Conservation (phyloP, 768 basidiomycete genomes). For the Rhizopogon sp. region DNA sequence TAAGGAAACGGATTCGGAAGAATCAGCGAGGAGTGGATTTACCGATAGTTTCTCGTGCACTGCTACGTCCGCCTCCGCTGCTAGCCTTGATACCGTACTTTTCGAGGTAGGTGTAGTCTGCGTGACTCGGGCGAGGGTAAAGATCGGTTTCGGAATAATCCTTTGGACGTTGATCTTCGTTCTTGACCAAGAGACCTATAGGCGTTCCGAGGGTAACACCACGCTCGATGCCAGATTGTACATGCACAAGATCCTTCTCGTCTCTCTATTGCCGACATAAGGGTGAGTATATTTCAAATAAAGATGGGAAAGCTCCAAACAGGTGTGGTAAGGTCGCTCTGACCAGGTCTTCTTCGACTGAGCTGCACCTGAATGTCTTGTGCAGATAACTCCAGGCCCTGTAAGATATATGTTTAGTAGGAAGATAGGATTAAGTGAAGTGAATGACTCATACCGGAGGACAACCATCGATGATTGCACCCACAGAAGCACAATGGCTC, state of each 20-base stretch:
- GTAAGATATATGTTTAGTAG: constrained; percentile 5
- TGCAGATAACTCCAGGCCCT: constrained; percentile 81
- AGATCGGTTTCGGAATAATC: constrained; percentile 98
- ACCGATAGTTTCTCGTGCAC: constrained; percentile 97
- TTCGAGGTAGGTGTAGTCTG: constrained; percentile 95
- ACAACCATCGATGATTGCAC: constrained; percentile 95
- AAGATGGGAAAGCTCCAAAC: constrained; percentile 39
- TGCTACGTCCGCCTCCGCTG: constrained; percentile 92
- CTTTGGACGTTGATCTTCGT: constrained; percentile 97
- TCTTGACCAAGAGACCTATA: constrained; percentile 92
- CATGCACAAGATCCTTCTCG: constrained; percentile 89
- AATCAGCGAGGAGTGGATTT: constrained; percentile 6
- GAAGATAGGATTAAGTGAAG: constrained; percentile 3
- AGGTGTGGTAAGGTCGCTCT: constrained; percentile 94
- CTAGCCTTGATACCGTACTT: constrained; percentile 98
- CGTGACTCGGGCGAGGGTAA: constrained; percentile 95
- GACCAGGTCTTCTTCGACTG: constrained; percentile 87
- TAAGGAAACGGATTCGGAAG: not conserved
- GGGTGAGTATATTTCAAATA: constrained; percentile 1
- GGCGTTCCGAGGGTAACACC: constrained; percentile 97
- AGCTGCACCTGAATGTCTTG: constrained; percentile 90
- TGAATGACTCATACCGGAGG: constrained; percentile 67
- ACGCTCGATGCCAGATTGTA: constrained; percentile 92
- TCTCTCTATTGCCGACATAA: constrained; percentile 58
- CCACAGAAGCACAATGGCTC: constrained; percentile 95